Evolutionary conservation across 2,329 filamentous ascomycete species (phyloP).

Genomic region (Diaporthe batatas): DNA sequence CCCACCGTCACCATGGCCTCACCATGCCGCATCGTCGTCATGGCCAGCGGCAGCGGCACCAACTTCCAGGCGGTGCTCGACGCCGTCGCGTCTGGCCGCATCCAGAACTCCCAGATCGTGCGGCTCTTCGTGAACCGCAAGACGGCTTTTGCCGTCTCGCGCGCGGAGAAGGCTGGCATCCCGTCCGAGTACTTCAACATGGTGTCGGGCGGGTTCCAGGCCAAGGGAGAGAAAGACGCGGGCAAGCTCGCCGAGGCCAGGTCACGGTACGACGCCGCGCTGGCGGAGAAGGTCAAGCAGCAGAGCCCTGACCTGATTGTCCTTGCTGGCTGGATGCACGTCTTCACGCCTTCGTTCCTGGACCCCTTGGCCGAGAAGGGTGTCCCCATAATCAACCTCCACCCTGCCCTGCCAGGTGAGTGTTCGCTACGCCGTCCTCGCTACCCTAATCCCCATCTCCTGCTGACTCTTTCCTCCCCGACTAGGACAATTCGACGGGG

Average conservation of each 20-base stretch:
- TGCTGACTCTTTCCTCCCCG: conserved; percentile 18
- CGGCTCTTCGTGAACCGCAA: conserved; percentile 63
- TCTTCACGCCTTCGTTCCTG: conserved; percentile 79
- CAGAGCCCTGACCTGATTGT: conserved; percentile 81
- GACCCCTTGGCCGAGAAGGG: conserved; percentile 72
- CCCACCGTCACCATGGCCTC: conserved; percentile 28
- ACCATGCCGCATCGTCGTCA: conserved; percentile 70
- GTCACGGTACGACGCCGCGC: conserved; percentile 78
- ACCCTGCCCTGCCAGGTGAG: conserved; percentile 78
- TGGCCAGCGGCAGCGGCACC: conserved; percentile 80
- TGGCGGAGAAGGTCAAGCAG: conserved; percentile 75
- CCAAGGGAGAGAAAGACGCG: conserved; percentile 72
- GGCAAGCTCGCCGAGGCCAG: conserved; percentile 68
- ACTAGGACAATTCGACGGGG: conserved; percentile 80
- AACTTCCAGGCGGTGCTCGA: conserved; percentile 83
- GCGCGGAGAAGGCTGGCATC: conserved; percentile 67
- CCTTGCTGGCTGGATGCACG: conserved; percentile 90
- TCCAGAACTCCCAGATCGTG: conserved; percentile 59
- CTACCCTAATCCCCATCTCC: not conserved
- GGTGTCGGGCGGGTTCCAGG: conserved; percentile 75
- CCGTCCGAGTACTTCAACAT: conserved; percentile 87
- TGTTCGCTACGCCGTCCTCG: not conserved
- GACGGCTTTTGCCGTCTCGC: conserved; percentile 59
- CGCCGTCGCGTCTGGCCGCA: conserved; percentile 55
- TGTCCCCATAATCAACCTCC: conserved; percentile 83